These are phyloP conservation scores for Aureobasidium sp. DNA, from an alignment of 2,329 filamentous ascomycete genomes.

Conservation along the genomic window DNA sequence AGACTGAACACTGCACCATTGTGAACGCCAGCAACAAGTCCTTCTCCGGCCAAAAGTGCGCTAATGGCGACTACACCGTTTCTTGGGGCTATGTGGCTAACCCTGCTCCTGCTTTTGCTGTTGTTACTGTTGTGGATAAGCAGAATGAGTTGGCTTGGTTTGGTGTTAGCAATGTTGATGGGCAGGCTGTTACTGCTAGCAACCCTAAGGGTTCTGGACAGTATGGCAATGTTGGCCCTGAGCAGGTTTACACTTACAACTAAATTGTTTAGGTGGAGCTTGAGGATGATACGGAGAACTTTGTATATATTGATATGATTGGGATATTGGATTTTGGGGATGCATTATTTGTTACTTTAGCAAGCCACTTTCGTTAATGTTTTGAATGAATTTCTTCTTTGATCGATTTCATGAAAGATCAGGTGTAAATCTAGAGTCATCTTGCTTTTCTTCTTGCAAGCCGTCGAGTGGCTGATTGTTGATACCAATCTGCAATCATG, in stretches of 20 bases:
- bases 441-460: too few relatives aligned
- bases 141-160: slow-evolving; percentile 12
- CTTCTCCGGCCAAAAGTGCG: slow-evolving; percentile 8
- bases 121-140: slow-evolving; percentile 10
- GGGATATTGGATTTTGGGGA: too few relatives aligned
- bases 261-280: not conserved
- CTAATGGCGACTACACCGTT: slow-evolving; percentile 4
- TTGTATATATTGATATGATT: too few relatives aligned
- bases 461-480: too few relatives aligned
- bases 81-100: slow-evolving; percentile 13
- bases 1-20: slow-evolving; percentile 10
- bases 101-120: slow-evolving; percentile 11
- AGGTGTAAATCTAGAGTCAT: too few relatives aligned
- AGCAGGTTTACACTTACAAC: slow-evolving; percentile 14
- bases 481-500: too few relatives aligned
- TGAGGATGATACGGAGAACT: too few relatives aligned
- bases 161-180: slow-evolving; percentile 12
- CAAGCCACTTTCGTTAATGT: too few relatives aligned
- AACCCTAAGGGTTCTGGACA: too few relatives aligned
- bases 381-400: too few relatives aligned
- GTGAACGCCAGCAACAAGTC: slow-evolving; percentile 9
- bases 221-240: slow-evolving; percentile 9
- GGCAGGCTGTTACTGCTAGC: not conserved
- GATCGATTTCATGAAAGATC: too few relatives aligned
- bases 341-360: too few relatives aligned